Base-by-base conservation (phyloP, 148 eudicot genomes). In the Mesembryanthemum crystallinum region DNA sequence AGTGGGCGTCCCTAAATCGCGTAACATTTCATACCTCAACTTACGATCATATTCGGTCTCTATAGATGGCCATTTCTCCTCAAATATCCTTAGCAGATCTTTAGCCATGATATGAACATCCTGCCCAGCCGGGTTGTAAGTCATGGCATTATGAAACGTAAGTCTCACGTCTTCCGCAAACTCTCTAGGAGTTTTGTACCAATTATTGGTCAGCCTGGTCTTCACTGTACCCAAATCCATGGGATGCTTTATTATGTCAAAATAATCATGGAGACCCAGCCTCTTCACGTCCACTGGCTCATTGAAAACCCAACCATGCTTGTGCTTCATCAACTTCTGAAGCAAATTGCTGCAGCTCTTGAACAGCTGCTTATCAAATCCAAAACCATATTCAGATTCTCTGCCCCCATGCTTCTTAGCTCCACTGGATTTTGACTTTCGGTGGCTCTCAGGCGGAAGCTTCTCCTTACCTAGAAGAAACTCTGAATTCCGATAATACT, bases 81-180 rank as follows among this genome's bases (percentile, higher is more conserved):
- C 96, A 75, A 93, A 93, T n/a, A 86, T 80, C 42, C 80, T 35
- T 6, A 73, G 83, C 61, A 91, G 70, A 21, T 88, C 81, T 71
- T 80, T 83, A 11, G 98, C 98, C 98, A 93, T 93, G 28, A 85
- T 64, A 63, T 93, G 94, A 59, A 91, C 98, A 83, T 93, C 96
- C 59, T 91, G 96, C 67, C 96, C 98, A 28, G 76, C 82, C 1
- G 98, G 98, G 84, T 93, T 93, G 78, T 93, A 93, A 7, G 92
- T 88, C 89, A 91, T 84, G 69, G 98, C 98, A 80, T 93, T 93
- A 37, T 59, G 89, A 79, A 93, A 93, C 0, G 95, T 90, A 73
- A 93, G 92, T 84, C 98, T 86, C 72, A 93, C 96, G 79, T 93
- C 98, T 80, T 91, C 98, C 0, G 98, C 98, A 79, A 91, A 93